Percentiles rank a stretch among this genome's conserved stretches.
Conservation (phyloP, 192 early-diverging fungal species). For the Mortierella hygrophila region DNA sequence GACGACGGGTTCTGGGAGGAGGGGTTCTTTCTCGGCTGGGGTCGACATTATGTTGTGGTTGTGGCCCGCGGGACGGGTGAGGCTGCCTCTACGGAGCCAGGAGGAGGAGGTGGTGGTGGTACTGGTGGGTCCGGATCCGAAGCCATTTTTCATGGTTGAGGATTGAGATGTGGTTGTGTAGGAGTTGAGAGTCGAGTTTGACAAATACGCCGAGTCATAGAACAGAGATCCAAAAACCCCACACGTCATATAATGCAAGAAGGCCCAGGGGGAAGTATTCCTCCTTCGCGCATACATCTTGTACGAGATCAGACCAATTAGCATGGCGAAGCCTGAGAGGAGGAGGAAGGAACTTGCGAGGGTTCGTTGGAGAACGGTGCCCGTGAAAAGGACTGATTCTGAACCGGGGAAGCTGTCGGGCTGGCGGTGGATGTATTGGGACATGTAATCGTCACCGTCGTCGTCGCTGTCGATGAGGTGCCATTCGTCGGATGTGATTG, state of each 20-base stretch:
- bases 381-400: constrained; percentile 1
- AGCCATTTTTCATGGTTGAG: neutral
- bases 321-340: neutral
- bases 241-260: constrained; percentile 27
- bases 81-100: neutral
- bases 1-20: constrained; percentile 13
- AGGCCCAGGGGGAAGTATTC: constrained; percentile 10
- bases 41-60: neutral
- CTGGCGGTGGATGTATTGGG: neutral
- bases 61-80: neutral
- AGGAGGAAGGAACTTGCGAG: neutral
- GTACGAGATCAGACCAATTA: constrained; percentile 20
- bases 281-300: constrained; percentile 14
- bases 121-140: no score
- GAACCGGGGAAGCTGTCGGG: neutral
- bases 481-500: neutral
- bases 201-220: neutral
- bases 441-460: neutral
- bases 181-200: neutral
- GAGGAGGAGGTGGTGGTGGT: no score
- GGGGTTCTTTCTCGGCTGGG: neutral
- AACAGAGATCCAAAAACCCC: constrained; percentile 6
- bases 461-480: neutral
- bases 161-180: no score
- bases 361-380: neutral